Evolutionary conservation across 441 rosid species (phyloP).

Genomic region (Pelargonium australe): DNA sequence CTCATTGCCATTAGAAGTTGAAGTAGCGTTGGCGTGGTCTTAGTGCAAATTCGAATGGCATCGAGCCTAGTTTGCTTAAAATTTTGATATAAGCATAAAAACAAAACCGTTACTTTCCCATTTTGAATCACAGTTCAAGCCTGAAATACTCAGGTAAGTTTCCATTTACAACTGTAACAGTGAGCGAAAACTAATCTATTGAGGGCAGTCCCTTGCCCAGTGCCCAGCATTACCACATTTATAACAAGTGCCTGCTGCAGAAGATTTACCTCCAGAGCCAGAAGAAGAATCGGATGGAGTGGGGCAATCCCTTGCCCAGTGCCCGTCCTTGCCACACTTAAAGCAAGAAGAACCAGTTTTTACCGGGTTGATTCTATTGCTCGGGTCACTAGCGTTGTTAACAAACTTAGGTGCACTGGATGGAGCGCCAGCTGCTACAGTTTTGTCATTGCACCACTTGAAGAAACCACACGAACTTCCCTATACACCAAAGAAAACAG

Average conservation of each 20-base stretch:
- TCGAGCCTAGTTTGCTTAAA: too few species aligned
- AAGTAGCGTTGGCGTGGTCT: too few species aligned
- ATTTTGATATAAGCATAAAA: too few species aligned
- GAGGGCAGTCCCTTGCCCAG: slow-evolving; percentile 22
- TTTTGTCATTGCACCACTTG: slow-evolving; percentile 25
- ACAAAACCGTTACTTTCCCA: too few species aligned
- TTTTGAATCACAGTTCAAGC: too few species aligned
- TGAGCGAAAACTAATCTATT: neutral
- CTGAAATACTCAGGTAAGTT: neutral
- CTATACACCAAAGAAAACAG: slow-evolving; percentile 10
- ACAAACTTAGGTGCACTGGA: neutral
- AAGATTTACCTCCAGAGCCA: neutral
- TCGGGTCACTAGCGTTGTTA: slow-evolving; percentile 8
- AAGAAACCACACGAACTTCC: slow-evolving; percentile 22
- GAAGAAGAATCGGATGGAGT: neutral
- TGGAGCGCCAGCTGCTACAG: slow-evolving; percentile 7
- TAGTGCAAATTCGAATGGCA: too few species aligned
- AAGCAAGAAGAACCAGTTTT: neutral
- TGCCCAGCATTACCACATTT: slow-evolving; percentile 25
- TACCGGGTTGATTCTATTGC: slow-evolving; percentile 9
- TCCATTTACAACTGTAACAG: neutral
- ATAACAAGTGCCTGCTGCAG: slow-evolving; percentile 12
- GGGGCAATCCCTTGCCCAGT: slow-evolving; percentile 2
- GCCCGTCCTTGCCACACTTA: slow-evolving; percentile 6
- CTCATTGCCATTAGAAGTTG: too few species aligned